Evolutionary conservation across 495 filamentous ascomycete species (phyloP).

Genomic region (Talaromyces adpressus): DNA sequence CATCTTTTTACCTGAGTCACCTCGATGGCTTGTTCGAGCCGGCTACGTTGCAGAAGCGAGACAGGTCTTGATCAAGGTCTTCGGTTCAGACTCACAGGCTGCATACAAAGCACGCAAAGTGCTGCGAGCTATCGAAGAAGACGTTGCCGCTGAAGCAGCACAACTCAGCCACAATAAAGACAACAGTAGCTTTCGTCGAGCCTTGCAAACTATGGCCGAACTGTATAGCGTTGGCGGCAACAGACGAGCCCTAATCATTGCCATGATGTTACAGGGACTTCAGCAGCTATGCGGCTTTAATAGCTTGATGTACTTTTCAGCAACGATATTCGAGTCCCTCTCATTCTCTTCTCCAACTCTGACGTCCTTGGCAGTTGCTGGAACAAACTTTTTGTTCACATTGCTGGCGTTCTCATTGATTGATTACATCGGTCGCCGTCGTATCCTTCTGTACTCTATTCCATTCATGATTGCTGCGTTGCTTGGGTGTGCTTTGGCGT

Average conservation of each 20-base stretch:
- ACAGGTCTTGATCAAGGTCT: conserved; percentile 56
- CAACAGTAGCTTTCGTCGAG: conserved; percentile 10
- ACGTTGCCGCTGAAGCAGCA: conserved; percentile 60
- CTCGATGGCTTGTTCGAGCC: conserved; percentile 74
- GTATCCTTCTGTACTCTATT: conserved; percentile 77
- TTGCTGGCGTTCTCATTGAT: conserved; percentile 69
- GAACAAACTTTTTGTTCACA: conserved; percentile 80
- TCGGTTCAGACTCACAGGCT: conserved; percentile 41
- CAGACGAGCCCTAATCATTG: conserved; percentile 71
- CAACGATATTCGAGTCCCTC: conserved; percentile 77
- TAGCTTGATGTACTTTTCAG: conserved; percentile 92
- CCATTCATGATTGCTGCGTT: conserved; percentile 76
- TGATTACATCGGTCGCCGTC: conserved; percentile 72
- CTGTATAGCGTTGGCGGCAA: conserved; percentile 57
- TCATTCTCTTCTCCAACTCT: conserved; percentile 76
- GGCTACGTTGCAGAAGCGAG: conserved; percentile 53
- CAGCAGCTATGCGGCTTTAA: conserved; percentile 93
- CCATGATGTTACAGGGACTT: conserved; percentile 77
- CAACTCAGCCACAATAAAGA: conserved; percentile 19
- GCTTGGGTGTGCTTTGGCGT: conserved; percentile 56
- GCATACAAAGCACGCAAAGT: conserved; percentile 45
- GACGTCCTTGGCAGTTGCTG: conserved; percentile 71
- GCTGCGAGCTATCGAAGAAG: conserved; percentile 58
- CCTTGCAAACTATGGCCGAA: conserved; percentile 40
- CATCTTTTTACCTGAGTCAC: conserved; percentile 71